Evolutionary conservation across 352 stramenopile species (phyloP).

Genomic region (Phytophthora colocasiae): DNA sequence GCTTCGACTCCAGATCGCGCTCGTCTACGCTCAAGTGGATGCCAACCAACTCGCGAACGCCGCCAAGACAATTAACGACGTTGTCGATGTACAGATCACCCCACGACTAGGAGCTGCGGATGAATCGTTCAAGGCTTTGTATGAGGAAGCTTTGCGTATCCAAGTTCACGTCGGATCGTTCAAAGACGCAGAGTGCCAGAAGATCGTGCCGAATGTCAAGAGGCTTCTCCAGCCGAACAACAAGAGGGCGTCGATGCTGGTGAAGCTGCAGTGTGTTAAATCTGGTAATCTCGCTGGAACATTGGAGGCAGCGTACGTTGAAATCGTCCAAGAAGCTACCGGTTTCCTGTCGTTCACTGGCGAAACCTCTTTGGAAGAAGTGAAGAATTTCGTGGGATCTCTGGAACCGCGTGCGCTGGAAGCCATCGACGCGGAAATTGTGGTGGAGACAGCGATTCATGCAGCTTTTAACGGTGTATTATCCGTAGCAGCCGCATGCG

Average conservation of each 20-base stretch:
- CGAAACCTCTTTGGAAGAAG: slow-evolving; percentile 43
- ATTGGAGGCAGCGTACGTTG: slow-evolving; percentile 53
- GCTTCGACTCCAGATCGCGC: slow-evolving; percentile 60
- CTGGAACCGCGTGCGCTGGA: slow-evolving; percentile 37
- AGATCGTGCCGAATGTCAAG: slow-evolving; percentile 69
- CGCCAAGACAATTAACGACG: slow-evolving; percentile 71
- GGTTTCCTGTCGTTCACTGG: slow-evolving; percentile 46
- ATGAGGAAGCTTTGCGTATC: slow-evolving; percentile 71
- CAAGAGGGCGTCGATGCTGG: slow-evolving; percentile 53
- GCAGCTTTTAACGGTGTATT: slow-evolving; percentile 48
- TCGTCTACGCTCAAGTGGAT: slow-evolving; percentile 80
- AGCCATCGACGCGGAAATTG: slow-evolving; percentile 60
- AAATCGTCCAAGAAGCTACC: slow-evolving; percentile 72
- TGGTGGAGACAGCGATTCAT: slow-evolving; percentile 66
- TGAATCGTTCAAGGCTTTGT: slow-evolving; percentile 44
- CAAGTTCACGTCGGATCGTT: slow-evolving; percentile 79
- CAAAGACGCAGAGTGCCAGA: slow-evolving; percentile 82
- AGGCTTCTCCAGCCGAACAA: slow-evolving; percentile 45
- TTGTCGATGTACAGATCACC: slow-evolving; percentile 66
- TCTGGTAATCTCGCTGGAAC: slow-evolving; percentile 49
- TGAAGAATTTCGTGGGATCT: slow-evolving; percentile 41
- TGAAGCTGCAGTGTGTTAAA: slow-evolving; percentile 76
- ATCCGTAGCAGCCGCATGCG: slow-evolving; percentile 46
- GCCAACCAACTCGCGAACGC: slow-evolving; percentile 59
- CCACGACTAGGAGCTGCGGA: slow-evolving; percentile 37